A percentile compares a stretch with the other conserved stretches of the same genome.
phyloP scores from a whole-genome alignment of 805 yeast genomes.

The Metschnikowia matae region DNA sequence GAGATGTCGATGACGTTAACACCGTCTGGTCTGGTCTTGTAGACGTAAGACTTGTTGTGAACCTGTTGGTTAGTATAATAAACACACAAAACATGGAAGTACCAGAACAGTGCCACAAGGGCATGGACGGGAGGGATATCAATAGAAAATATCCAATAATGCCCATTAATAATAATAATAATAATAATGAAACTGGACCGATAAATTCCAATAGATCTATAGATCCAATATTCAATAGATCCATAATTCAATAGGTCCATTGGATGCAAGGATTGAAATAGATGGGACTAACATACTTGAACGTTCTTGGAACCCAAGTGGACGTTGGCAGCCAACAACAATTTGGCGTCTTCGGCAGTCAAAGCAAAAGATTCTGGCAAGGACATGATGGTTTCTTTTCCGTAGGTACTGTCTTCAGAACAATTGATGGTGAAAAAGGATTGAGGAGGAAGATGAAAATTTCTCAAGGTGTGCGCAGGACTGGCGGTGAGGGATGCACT shows the following conservation, averaged over 20 bases:
- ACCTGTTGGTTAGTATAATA: conserved; percentile 41
- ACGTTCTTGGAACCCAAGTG: conserved; percentile 99
- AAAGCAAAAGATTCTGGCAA: conserved; percentile 85
- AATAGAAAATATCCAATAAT: too few relatives aligned
- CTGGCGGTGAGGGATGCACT: conserved; percentile 18
- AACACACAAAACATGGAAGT: not conserved
- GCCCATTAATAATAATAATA: too few relatives aligned
- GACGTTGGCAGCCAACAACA: conserved; percentile 98
- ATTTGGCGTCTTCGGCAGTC: conserved; percentile 98
- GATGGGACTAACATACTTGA: conserved; percentile 64
- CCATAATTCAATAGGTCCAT: too few relatives aligned
- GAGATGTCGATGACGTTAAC: conserved; percentile 97
- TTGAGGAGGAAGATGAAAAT: conserved; percentile 18
- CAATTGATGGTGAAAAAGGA: conserved; percentile 17
- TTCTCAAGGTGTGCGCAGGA: conserved; percentile 21
- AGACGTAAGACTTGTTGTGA: conserved; percentile 95
- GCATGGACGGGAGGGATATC: too few relatives aligned
- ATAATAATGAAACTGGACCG: too few relatives aligned
- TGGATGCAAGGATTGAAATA: not conserved
- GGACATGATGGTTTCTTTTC: conserved; percentile 49
- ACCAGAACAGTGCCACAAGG: not conserved
- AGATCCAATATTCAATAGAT: too few relatives aligned
- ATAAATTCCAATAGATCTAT: too few relatives aligned
- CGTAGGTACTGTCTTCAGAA: conserved; percentile 17
- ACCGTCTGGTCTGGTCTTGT: conserved; percentile 99